phyloP scores from a whole-genome alignment of 2,329 filamentous ascomycete genomes.

The Talaromyces sp. region DNA sequence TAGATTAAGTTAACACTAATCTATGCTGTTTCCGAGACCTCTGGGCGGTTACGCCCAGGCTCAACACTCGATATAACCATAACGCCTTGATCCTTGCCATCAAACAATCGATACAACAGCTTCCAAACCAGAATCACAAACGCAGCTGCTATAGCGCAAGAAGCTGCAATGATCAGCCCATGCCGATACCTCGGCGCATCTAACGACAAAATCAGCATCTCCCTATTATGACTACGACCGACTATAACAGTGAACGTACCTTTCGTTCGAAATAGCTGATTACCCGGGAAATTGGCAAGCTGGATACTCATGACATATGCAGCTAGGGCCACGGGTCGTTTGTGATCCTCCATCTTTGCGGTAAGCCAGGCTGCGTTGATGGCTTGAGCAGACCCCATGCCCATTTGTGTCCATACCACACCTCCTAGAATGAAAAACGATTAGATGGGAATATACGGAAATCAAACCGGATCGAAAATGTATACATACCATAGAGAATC shows the following conservation, averaged over 20 bases:
- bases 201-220: background rate
- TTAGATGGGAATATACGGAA: background rate
- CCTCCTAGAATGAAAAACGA: constrained; percentile 18
- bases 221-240: background rate
- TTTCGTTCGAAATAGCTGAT: constrained; percentile 23
- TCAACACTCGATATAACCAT: background rate
- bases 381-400: constrained; percentile 22
- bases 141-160: constrained; percentile 1
- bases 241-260: constrained; percentile 7
- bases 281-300: constrained; percentile 24
- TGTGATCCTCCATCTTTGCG: constrained; percentile 26
- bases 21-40: background rate
- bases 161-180: constrained; percentile 10
- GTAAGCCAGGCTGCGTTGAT: constrained; percentile 26
- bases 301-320: constrained; percentile 28
- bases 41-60: background rate
- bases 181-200: constrained; percentile 14
- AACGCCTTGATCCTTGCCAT: constrained; percentile 5
- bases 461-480: background rate
- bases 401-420: constrained; percentile 24
- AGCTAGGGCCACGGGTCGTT: constrained; percentile 25
- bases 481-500: constrained; percentile 19
- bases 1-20: no score
- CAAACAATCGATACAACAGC: constrained; percentile 12
- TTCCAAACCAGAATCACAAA: constrained; percentile 13